Base-by-base conservation (phyloP, 805 yeast genomes). In the Candida endomychidarum region DNA sequence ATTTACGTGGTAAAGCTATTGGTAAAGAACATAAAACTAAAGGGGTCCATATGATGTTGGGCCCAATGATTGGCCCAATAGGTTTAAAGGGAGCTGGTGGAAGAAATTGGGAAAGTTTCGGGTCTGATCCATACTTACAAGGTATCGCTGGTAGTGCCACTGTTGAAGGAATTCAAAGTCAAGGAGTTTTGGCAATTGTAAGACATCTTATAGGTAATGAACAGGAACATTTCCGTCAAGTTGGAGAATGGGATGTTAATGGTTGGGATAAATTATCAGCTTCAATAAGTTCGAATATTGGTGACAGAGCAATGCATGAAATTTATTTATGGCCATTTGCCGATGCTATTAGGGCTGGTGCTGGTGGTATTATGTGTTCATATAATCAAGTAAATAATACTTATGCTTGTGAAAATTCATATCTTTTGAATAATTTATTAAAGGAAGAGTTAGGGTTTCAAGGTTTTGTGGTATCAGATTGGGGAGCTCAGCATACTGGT, bases 251-350 rank as follows among this genome's bases (percentile, higher is more conserved):
- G 74, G 63, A 61, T 33, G 58, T 52, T 23, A 58, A 68, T 20
- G 77, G 72, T 2, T 74, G 74, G 73, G 69, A 65, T 38, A 41
- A 49, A 9, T 58, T 76, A 22, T 53, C 63, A 14, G 57, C 60
- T 5, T 65, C 81, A 4, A 62, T 77, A 17, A 71, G 78, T 44
- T 63, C 81, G 8, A 75, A 77, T 43, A 75, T 78, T 32, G 83
- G 78, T 41, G 84, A 78, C 51, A 61, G 80, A 20, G 74, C 80
- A 1, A 69, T 80, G 74, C 84, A 77, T 52, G 86, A 80, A 50
- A 53, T 78, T 2, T 80, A 74, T 53, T 54, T 78, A 34, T 79
- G 85, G 85, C 86, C 86, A 8, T 80, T 77, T 61, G 83, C 82
- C 5, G 82, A 80, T 49, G 75, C 76, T 24, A 65, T 80, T 17